Percentiles rank a stretch among this genome's conserved stretches.
Conservation (phyloP, 345 rosid genomes). For the Gossypium herbaceum region DNA sequence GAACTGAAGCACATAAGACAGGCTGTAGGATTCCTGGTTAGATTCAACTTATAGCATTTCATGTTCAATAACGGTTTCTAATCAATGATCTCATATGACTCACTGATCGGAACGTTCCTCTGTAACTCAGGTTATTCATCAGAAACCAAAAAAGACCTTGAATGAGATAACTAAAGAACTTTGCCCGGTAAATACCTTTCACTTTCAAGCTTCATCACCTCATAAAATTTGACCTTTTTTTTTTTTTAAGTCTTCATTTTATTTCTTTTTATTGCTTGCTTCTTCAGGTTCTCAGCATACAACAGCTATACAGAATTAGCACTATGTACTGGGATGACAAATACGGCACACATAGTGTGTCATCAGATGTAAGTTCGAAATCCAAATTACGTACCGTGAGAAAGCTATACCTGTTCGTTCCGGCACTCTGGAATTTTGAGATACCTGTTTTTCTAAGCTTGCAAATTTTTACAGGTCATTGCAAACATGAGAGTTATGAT, state of each 20-base stretch:
- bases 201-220: constrained; percentile 10
- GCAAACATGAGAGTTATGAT: constrained; percentile 90
- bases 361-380: constrained; percentile 74
- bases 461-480: constrained; percentile 53
- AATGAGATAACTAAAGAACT: constrained; percentile 91
- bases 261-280: background rate
- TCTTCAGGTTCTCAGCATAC: constrained; percentile 89
- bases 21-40: constrained; percentile 98
- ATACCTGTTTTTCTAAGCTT: background rate
- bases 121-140: constrained; percentile 79
- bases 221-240: background rate
- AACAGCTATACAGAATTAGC: constrained; percentile 90
- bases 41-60: constrained; percentile 7
- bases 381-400: background rate
- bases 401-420: too few species aligned
- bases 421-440: too few species aligned
- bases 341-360: constrained; percentile 92
- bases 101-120: constrained; percentile 8
- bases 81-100: background rate
- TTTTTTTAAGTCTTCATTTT: background rate
- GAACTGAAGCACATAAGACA: constrained; percentile 96
- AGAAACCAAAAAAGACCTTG: constrained; percentile 87
- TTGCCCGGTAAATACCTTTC: constrained; percentile 61
- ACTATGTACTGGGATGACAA: constrained; percentile 99
- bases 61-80: background rate